These are phyloP conservation scores for Blastomyces parvus DNA, from an alignment of 2,329 filamentous ascomycete genomes.

Conservation along the genomic window DNA sequence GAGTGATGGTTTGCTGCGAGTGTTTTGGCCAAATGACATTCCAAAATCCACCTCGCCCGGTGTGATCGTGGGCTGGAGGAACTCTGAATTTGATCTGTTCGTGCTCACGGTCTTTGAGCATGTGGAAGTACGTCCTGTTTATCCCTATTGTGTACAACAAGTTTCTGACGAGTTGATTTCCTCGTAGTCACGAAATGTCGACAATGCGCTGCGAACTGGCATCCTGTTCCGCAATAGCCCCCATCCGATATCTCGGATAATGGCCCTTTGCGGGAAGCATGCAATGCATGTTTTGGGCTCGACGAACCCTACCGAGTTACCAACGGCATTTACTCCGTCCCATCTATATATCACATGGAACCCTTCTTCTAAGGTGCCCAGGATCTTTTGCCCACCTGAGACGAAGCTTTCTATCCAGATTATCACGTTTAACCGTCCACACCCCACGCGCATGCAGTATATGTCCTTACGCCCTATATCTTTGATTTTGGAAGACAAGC, in stretches of 20 bases:
- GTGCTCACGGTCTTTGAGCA: slow-evolving; percentile 83
- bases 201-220: slow-evolving; percentile 74
- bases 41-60: slow-evolving; percentile 62
- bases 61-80: slow-evolving; percentile 90
- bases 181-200: slow-evolving; percentile 62
- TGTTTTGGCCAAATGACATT: slow-evolving; percentile 95
- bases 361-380: slow-evolving; percentile 49
- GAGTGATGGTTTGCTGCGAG: slow-evolving; percentile 81
- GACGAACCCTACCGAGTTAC: slow-evolving; percentile 54
- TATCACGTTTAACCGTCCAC: slow-evolving; percentile 77
- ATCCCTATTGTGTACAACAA: slow-evolving; percentile 8
- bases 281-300: slow-evolving; percentile 79
- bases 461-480: slow-evolving; percentile 85
- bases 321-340: slow-evolving; percentile 51
- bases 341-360: slow-evolving; percentile 56
- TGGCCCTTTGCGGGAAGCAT: slow-evolving; percentile 71
- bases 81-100: slow-evolving; percentile 81
- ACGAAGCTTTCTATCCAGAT: slow-evolving; percentile 69
- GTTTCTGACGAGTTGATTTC: slow-evolving; percentile 4
- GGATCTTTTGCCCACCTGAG: slow-evolving; percentile 57
- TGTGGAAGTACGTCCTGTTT: slow-evolving; percentile 59
- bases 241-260: slow-evolving; percentile 70
- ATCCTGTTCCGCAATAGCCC: slow-evolving; percentile 74
- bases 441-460: slow-evolving; percentile 88
- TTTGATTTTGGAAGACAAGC: slow-evolving; percentile 70